Conservation (phyloP, 352 stramenopile genomes). For the Phytophthora chlamydospora region DNA sequence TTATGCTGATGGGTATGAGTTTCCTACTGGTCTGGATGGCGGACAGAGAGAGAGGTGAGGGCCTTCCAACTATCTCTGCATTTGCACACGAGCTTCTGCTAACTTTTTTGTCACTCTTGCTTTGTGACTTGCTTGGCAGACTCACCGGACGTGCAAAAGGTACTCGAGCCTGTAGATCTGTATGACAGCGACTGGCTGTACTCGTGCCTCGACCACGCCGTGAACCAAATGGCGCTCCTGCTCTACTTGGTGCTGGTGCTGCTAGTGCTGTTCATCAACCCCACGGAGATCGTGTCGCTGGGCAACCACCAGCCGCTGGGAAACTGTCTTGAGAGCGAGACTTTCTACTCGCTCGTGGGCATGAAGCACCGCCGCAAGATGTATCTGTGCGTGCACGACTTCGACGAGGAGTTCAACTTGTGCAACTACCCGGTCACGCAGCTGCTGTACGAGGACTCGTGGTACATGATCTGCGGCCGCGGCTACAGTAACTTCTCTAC, state of each 20-base stretch:
- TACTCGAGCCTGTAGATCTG: constrained; percentile 62
- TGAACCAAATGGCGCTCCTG: constrained; percentile 85
- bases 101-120: no score
- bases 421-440: constrained; percentile 84
- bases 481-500: constrained; percentile 62
- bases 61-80: not conserved
- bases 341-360: constrained; percentile 66
- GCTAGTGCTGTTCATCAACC: constrained; percentile 67
- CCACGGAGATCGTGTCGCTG: constrained; percentile 73
- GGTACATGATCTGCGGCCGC: constrained; percentile 88
- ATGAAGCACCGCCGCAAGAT: constrained; percentile 60
- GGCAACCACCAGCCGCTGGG: constrained; percentile 77
- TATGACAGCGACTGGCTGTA: constrained; percentile 89
- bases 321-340: constrained; percentile 68
- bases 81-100: not conserved
- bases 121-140: constrained; percentile 37
- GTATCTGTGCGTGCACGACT: constrained; percentile 80
- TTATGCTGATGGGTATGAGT: constrained; percentile 52
- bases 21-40: constrained; percentile 74
- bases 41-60: constrained; percentile 62
- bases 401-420: constrained; percentile 85
- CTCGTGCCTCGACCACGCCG: constrained; percentile 74
- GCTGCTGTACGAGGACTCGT: constrained; percentile 72
- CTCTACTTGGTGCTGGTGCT: constrained; percentile 66
- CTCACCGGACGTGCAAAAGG: constrained; percentile 53